These are phyloP conservation scores for Globisporangium echinulatum DNA, from an alignment of 352 stramenopile genomes.

Conservation along the genomic window DNA sequence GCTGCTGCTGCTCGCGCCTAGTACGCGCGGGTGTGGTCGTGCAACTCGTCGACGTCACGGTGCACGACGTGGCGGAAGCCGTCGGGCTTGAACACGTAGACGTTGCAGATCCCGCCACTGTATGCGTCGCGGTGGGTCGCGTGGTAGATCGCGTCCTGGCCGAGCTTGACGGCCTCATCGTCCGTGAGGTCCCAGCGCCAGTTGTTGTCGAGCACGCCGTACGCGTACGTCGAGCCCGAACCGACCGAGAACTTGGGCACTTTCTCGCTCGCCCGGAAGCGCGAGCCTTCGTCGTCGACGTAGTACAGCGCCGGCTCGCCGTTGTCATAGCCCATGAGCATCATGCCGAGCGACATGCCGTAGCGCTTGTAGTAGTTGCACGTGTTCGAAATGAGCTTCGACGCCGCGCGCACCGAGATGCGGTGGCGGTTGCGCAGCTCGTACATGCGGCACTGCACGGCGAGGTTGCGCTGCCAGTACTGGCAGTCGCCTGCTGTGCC, in stretches of 20 bases:
- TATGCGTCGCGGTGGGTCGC: conserved; percentile 98
- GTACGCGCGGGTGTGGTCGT: conserved; percentile 82
- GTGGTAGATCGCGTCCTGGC: conserved; percentile 99
- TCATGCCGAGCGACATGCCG: conserved; percentile 97
- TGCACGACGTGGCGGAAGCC: conserved; percentile 96
- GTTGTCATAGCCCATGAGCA: conserved; percentile 99
- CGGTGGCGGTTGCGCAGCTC: conserved; percentile 99
- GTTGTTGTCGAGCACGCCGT: conserved; percentile 97
- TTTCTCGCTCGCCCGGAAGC: conserved; percentile 93
- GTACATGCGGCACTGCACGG: conserved; percentile 94
- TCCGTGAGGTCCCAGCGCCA: conserved; percentile 96
- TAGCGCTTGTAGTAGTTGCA: conserved; percentile 95
- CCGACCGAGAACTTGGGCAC: conserved; percentile 98
- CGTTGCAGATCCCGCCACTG: conserved; percentile 94
- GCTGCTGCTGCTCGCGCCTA: conserved; percentile 13
- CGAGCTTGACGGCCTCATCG: conserved; percentile 99
- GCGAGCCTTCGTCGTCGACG: conserved; percentile 99
- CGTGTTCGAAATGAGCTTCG: conserved; percentile 98
- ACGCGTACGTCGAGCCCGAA: conserved; percentile 98
- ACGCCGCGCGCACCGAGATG: conserved; percentile 98
- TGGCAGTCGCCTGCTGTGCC: conserved; percentile 98
- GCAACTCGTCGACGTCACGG: conserved; percentile 98
- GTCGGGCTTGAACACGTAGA: conserved; percentile 97
- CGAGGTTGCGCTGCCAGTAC: conserved; percentile 99
- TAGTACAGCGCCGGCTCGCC: conserved; percentile 98